phyloP scores from a whole-genome alignment of 1,139 yeast species.

The Diutina catenulata region DNA sequence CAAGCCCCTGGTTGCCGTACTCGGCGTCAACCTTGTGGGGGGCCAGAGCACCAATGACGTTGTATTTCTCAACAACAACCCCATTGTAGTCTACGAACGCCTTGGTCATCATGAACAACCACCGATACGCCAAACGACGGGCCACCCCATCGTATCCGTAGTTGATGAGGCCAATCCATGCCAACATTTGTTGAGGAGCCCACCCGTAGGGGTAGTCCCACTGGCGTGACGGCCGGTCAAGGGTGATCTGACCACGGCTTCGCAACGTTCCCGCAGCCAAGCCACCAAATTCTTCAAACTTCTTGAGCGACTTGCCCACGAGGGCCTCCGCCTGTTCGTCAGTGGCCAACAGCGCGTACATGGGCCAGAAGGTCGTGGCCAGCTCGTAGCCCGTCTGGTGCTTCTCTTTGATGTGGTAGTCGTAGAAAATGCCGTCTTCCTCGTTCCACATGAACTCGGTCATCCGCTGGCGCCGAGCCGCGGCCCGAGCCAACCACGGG shows the following conservation, averaged over 20 bases:
- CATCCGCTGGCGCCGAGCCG: conserved; percentile 40
- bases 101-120: conserved; percentile 84
- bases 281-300: conserved; percentile 83
- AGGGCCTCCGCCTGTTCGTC: conserved; percentile 60
- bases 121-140: conserved; percentile 66
- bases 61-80: conserved; percentile 91
- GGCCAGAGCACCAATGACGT: conserved; percentile 70
- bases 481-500: conserved; percentile 52
- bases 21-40: conserved; percentile 95
- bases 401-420: conserved; percentile 57
- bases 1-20: conserved; percentile 94
- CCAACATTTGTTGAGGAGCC: conserved; percentile 97
- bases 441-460: conserved; percentile 81
- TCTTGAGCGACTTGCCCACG: conserved; percentile 47
- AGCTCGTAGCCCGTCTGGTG: conserved; percentile 62
- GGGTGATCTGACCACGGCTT: conserved; percentile 62
- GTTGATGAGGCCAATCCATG: conserved; percentile 76
- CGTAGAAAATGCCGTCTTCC: conserved; percentile 66
- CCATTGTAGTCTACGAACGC: conserved; percentile 94
- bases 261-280: conserved; percentile 73
- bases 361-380: conserved; percentile 87
- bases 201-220: conserved; percentile 99
- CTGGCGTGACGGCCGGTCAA: conserved; percentile 75
- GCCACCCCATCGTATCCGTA: conserved; percentile 65
- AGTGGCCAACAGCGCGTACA: conserved; percentile 75